phyloP scores from a whole-genome alignment of 306 rosid species.

The Fragaria nilgerrensis region DNA sequence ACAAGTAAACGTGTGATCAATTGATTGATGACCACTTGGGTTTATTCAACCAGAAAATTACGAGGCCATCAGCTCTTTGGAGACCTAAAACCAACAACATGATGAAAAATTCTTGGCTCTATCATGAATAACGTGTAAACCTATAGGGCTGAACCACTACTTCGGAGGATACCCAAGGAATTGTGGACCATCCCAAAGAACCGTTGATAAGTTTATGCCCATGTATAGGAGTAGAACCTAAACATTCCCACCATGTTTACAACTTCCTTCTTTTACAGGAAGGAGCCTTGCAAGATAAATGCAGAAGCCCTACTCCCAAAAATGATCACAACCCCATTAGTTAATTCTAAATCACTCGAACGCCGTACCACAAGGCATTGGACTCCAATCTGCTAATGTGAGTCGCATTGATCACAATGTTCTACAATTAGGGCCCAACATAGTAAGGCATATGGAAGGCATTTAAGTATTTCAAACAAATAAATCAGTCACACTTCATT shows the following conservation, averaged over 20 bases:
- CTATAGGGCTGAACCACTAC: neutral
- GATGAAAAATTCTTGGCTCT: no score
- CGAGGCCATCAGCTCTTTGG: neutral
- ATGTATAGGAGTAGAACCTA: no score
- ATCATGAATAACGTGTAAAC: neutral
- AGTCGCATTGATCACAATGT: neutral
- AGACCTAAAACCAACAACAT: neutral
- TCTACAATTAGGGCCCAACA: neutral
- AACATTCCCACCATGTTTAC: no score
- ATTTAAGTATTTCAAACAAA: neutral
- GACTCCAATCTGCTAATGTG: neutral
- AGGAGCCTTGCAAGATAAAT: no score
- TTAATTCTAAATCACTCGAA: no score
- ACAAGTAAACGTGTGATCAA: neutral
- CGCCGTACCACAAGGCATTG: neutral
- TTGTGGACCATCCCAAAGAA: no score
- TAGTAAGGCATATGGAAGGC: neutral
- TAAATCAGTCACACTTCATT: neutral
- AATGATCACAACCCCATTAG: no score
- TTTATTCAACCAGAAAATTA: neutral
- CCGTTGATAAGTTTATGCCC: no score
- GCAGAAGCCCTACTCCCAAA: no score
- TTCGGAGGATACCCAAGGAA: neutral
- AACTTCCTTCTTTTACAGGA: no score
- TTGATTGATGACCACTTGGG: neutral